Percentiles rank a stretch among this genome's conserved stretches.
These are phyloP conservation scores for Tetratostichococcus sp. DNA, from an alignment of 139 green algal genomes.

Conservation along the genomic window DNA sequence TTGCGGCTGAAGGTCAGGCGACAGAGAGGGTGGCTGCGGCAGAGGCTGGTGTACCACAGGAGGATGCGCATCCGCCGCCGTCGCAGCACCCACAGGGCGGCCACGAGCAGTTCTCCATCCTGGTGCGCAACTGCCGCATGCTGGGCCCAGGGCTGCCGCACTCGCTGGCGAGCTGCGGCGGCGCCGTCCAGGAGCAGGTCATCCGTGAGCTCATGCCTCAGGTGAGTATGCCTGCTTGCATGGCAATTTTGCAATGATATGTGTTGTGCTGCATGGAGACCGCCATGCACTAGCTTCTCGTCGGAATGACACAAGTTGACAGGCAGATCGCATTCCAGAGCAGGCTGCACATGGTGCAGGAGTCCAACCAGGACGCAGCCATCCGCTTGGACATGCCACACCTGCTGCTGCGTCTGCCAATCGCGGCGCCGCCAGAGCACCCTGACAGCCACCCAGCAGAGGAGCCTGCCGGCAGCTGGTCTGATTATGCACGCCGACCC, in stretches of 20 bases:
- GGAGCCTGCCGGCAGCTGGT: not conserved
- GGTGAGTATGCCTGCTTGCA: not conserved
- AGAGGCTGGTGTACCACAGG: not conserved
- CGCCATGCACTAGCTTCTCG: too few relatives aligned
- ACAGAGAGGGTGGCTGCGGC: too few relatives aligned
- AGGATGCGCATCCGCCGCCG: not conserved
- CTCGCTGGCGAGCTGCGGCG: not conserved
- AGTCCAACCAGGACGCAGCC: not conserved
- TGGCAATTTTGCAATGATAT: too few relatives aligned
- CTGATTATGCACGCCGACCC: not conserved
- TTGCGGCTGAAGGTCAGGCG: not conserved
- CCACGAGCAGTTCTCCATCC: not conserved
- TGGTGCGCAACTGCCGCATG: not conserved
- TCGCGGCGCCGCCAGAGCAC: slow-evolving; percentile 7
- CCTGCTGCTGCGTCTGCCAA: slow-evolving; percentile 34
- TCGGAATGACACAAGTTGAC: too few relatives aligned
- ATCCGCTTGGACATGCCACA: slow-evolving; percentile 28
- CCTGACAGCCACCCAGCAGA: slow-evolving; percentile 8
- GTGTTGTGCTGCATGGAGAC: too few relatives aligned
- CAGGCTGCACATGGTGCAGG: not conserved
- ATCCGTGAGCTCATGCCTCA: slow-evolving; percentile 4
- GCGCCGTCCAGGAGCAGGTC: not conserved
- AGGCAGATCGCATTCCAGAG: too few relatives aligned
- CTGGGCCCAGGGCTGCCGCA: not conserved
- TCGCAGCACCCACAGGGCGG: not conserved